Percentiles rank a stretch among this genome's conserved stretches.
Evolutionary conservation across 495 filamentous ascomycete genomes (phyloP).

Genomic region (Hypoxylon lenormandii): DNA sequence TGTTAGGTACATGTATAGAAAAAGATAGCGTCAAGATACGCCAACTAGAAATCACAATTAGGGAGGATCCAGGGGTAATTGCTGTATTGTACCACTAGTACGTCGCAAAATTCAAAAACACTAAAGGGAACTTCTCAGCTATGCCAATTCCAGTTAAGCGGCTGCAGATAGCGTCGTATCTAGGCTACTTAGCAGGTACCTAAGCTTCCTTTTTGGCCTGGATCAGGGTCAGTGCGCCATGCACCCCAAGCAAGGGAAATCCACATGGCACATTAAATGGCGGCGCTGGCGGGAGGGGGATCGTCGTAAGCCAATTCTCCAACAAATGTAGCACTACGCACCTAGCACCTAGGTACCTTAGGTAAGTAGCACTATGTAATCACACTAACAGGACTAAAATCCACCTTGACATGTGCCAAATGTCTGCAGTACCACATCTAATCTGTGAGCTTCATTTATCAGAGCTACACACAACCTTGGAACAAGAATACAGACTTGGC

Average conservation of each 20-base stretch:
- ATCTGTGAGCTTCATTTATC: slow-evolving; percentile 36
- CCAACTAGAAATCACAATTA: slow-evolving; percentile 7
- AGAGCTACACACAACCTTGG: too few relatives aligned
- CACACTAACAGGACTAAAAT: slow-evolving; percentile 9
- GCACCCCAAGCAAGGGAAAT: slow-evolving; percentile 1
- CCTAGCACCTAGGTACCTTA: too few relatives aligned
- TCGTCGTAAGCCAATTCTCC: slow-evolving; percentile 9
- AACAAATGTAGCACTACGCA: background rate
- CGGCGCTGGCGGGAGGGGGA: slow-evolving; percentile 24
- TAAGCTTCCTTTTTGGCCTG: background rate
- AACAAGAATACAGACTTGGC: slow-evolving; percentile 37
- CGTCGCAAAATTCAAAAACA: too few relatives aligned
- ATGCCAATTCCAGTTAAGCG: too few relatives aligned
- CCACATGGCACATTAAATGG: slow-evolving; percentile 38
- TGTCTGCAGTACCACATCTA: slow-evolving; percentile 28
- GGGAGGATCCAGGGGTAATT: background rate
- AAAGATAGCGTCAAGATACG: slow-evolving; percentile 10
- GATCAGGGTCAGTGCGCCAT: slow-evolving; percentile 25
- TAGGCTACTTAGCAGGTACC: too few relatives aligned
- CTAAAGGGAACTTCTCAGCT: too few relatives aligned
- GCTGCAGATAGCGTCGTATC: too few relatives aligned
- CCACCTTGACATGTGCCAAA: slow-evolving; percentile 36
- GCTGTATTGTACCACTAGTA: background rate
- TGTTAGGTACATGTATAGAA: slow-evolving; percentile 4
- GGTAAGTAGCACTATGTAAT: too few relatives aligned